Evolutionary conservation across 768 basidiomycete genomes (phyloP), one percentile per base, ranked within the genome.

Genomic region (Mrakia blollopis): DNA sequence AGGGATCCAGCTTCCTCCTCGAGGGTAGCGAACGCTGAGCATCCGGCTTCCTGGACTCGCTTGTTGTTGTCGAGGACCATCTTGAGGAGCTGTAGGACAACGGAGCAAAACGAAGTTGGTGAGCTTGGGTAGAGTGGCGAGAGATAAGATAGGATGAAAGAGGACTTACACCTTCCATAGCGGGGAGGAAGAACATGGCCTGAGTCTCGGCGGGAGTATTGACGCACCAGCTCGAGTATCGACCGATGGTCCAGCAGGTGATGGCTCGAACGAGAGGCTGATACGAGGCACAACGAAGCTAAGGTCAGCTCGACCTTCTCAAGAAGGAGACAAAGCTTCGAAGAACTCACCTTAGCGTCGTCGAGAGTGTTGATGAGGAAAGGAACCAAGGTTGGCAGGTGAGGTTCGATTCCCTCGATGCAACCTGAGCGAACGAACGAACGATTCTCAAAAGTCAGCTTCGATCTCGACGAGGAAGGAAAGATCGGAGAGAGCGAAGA

Each of bases 1-100:
- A 92, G 91, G 3, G 87, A 81, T 2, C 94, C 96, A 8, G 97
- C 97, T 83, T 98, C 97, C 83, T 99, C 97, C 83, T 99, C 97
- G 16, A 98, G 88, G 23, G 97, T 98, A 18, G 97, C 97, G 81
- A 99, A 98, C 0, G 97, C 97, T 79, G 93, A 95, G 85, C 97
- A 99, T 13, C 97, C 97, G 6, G 97, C 97, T 84, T 99, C 97
- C 85, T 99, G 97, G 0, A 99, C 97, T 35, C 94, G 91, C 85
- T 99, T 98, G 86, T 99, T 98, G 83, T 93, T 92, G 83, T 99
- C 97, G 72, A 98, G 86, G 25, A 98, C 94, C 92, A 96, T 98
- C 74, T 93, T 90, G 77, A 99, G 89, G 68, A 99, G 89, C 96
- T 98, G 80, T n/a, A 78, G 35, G 44, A 57, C 25, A 16, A 11